Conservation (phyloP, 129 eudicot genomes). For the Pseudognaphalium luteoalbum region DNA sequence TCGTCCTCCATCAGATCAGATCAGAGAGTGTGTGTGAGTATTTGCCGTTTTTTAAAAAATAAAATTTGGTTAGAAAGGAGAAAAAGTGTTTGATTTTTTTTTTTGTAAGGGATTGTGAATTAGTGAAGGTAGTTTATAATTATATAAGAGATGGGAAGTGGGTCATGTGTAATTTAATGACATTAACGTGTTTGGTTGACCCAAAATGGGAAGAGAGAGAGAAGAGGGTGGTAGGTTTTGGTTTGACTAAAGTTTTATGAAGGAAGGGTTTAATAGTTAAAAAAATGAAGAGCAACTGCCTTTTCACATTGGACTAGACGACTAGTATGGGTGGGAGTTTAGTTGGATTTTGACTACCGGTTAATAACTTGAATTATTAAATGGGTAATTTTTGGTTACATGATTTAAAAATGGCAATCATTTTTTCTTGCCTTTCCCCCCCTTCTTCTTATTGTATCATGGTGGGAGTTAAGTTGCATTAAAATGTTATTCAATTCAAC, state of each 20-base stretch:
- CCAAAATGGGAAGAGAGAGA: constrained; percentile 6
- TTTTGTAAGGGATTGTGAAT: background rate
- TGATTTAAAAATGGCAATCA: background rate
- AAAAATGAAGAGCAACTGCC: constrained; percentile 4
- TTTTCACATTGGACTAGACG: constrained; percentile 18
- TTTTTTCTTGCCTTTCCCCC: background rate
- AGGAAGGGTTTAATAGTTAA: background rate
- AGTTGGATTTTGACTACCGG: constrained; percentile 19
- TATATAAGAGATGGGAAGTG: constrained; percentile 32
- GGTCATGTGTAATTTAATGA: constrained; percentile 38
- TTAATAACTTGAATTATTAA: background rate
- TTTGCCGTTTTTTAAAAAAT: background rate
- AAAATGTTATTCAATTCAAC: too few species aligned
- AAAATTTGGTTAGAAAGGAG: background rate
- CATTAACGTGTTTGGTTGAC: constrained; percentile 56
- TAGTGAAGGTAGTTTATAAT: constrained; percentile 1
- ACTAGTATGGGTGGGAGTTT: background rate
- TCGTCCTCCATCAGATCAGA: constrained; percentile 33
- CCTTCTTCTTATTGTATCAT: too few species aligned
- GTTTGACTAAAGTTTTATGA: constrained; percentile 25
- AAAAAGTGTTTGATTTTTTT: background rate
- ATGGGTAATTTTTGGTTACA: background rate
- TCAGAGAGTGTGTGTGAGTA: background rate
- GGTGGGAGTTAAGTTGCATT: background rate
- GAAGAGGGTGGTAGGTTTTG: constrained; percentile 33